Base-by-base conservation (phyloP, 768 basidiomycete genomes). In the Boletus sp. region DNA sequence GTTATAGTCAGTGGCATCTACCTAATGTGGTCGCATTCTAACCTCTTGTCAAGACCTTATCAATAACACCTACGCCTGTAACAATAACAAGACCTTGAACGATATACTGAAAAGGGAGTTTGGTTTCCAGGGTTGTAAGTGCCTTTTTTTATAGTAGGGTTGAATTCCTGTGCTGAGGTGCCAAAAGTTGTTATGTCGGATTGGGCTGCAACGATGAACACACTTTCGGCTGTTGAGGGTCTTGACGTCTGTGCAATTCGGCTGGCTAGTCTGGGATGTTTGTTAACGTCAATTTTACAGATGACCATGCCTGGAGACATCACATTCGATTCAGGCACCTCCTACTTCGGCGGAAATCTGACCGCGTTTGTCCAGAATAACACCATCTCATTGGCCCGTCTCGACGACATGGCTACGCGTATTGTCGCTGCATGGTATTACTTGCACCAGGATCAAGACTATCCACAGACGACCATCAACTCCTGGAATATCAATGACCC, bases 251-350 rank as follows among this genome's bases (percentile, higher is more conserved):
- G 80, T 67, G 33, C 32, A 35, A 61, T 48, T 32, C 5, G 1
- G 1, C 6, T 4, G 1, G 21, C 14, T 32, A 4, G 29, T n/a
- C 32, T 9, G 21, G 19, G 7, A 30, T 27, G 15, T 9, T 15
- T 40, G n/a, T 47, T 63, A 10, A 51, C n/a, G 39, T 27, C 38
- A 5, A 47, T 32, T 34, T 50, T 25, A 50, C 29, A 85, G 83
- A 84, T 86, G 85, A 84, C 82, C 1, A 87, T 87, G 85, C 85
- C 86, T 45, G 85, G 85, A 63, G 85, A 83, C 54, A 75, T 80
- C 38, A 70, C 69, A 25, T 64, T 72, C 19, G 63, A 60, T 34
- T 78, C 78, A 5, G 64, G 61, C 2, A 61, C 23, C n/a, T 67
- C 63, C 30, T 85, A 81, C 69, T 87, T 87, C 53, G 90, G 90